Base-by-base conservation (phyloP, 208 protist genomes). In the Leishmania guyanensis region DNA sequence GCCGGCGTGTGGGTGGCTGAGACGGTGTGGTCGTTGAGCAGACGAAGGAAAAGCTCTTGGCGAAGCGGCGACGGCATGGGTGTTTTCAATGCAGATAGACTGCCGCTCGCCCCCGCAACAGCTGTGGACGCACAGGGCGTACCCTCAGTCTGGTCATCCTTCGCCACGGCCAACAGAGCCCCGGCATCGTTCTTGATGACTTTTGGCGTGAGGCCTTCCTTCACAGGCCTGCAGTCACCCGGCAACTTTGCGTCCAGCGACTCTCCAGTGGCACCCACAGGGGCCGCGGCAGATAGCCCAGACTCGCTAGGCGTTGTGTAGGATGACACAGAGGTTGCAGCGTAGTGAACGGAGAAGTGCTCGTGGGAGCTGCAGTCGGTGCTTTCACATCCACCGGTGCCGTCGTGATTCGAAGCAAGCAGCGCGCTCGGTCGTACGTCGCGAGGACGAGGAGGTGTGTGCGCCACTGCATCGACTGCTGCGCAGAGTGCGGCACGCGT, bases 1-100 rank as follows among this genome's bases (percentile, higher is more conserved):
- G 48, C 43, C 16, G 82, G 82, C 10, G 82, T 85, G 65, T 85
- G 62, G 39, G 69, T 12, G 22, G 77, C 50, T 12, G 77, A 48
- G 16, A 72, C 74, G 33, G 22, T 39, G 14, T 78, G 65, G n/a
- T 65, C 22, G 26, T 22, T 54, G 33, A 81, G 71, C 22, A 85
- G 36, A 5, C 66, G 82, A 22, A 53, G 36, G 20, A 75, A 65
- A 33, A 80, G 71, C 14, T 73, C 71, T 54, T 74, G 60, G 0
- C 82, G 77, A 26, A 48, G 56, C 39, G 77, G 71, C 6, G 82
- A 80, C 0, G 77, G 39, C 5, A 54, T 76, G 5, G 72, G 72
- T 5, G 77, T 78, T 14, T 80, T 69, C 48, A 17, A n/a, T 22
- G 62, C 12, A 8, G 76, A 58, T 1, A 56, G 26, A 4, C 8